These are phyloP conservation scores for Pseudogymnoascus verrucosus DNA, from an alignment of 2,329 filamentous ascomycete species.

Conservation along the genomic window DNA sequence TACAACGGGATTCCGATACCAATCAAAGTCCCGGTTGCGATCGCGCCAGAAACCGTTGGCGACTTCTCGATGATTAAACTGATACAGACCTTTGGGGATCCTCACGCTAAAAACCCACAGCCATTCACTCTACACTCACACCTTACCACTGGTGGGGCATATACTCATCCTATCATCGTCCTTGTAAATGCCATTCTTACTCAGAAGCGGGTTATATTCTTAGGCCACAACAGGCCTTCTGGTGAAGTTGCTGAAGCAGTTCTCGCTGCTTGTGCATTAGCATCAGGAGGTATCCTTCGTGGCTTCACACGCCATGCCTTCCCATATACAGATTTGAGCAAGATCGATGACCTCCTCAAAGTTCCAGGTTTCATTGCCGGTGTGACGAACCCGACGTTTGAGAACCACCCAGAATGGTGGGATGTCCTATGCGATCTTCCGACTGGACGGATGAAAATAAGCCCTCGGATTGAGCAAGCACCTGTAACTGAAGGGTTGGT, in stretches of 20 bases:
- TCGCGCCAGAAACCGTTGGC: conserved; percentile 91
- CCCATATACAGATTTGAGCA: conserved; percentile 94
- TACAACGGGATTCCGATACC: conserved; percentile 97
- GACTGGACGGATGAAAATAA: conserved; percentile 90
- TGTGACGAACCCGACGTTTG: conserved; percentile 94
- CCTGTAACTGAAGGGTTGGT: conserved; percentile 74
- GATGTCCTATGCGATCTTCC: conserved; percentile 90
- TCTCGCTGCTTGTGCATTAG: conserved; percentile 87
- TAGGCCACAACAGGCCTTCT: conserved; percentile 90
- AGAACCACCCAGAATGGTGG: conserved; percentile 96
- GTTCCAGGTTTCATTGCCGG: conserved; percentile 97
- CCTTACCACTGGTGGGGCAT: conserved; percentile 81
- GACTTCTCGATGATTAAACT: conserved; percentile 97
- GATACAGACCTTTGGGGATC: conserved; percentile 83
- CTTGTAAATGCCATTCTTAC: conserved; percentile 91
- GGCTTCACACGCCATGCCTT: conserved; percentile 96
- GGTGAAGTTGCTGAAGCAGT: conserved; percentile 97
- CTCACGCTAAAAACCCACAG: conserved; percentile 74
- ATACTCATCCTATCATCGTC: conserved; percentile 90
- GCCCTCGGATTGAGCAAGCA: conserved; percentile 73
- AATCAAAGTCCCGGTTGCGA: conserved; percentile 88
- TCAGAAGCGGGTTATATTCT: conserved; percentile 91
- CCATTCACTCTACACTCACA: conserved; percentile 83
- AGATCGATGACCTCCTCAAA: conserved; percentile 91
- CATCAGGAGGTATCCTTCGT: conserved; percentile 81